Evolutionary conservation across 2,329 filamentous ascomycete genomes (phyloP).

Genomic region (Talaromyces atroroseus): DNA sequence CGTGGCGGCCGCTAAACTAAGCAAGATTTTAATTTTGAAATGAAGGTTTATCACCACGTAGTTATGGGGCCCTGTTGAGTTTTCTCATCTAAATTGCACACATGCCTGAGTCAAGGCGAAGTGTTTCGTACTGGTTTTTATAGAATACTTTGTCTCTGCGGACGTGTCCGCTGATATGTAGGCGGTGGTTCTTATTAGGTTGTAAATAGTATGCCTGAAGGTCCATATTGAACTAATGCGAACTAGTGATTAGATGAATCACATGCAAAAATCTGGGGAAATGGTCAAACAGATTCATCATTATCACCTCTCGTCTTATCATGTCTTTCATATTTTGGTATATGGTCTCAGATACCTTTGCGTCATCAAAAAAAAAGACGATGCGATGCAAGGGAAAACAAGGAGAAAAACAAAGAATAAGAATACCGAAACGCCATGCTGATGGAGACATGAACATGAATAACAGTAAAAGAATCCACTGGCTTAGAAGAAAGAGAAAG

Average conservation of each 20-base stretch:
- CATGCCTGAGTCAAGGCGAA: no score
- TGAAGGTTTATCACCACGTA: neutral
- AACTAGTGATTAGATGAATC: neutral
- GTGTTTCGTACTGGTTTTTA: no score
- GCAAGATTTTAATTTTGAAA: no score
- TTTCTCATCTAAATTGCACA: no score
- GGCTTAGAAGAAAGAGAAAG: neutral
- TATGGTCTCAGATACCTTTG: neutral
- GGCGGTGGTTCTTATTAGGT: no score
- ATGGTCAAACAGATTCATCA: neutral
- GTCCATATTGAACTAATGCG: neutral
- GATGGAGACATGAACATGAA: neutral
- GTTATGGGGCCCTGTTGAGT: neutral
- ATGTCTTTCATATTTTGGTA: neutral
- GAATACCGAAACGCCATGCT: conserved; percentile 6
- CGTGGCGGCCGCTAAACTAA: neutral
- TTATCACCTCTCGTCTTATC: neutral
- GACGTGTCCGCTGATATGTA: no score
- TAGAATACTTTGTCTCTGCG: no score
- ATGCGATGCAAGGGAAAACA: neutral
- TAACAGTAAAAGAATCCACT: neutral
- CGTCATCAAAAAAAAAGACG: neutral
- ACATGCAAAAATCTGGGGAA: neutral
- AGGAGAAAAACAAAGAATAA: neutral
- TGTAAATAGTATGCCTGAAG: no score